A percentile compares a stretch with the other conserved stretches of the same genome.
phyloP scores from a whole-genome alignment of 495 filamentous ascomycete genomes.

The Podospora pseudoanserina region DNA sequence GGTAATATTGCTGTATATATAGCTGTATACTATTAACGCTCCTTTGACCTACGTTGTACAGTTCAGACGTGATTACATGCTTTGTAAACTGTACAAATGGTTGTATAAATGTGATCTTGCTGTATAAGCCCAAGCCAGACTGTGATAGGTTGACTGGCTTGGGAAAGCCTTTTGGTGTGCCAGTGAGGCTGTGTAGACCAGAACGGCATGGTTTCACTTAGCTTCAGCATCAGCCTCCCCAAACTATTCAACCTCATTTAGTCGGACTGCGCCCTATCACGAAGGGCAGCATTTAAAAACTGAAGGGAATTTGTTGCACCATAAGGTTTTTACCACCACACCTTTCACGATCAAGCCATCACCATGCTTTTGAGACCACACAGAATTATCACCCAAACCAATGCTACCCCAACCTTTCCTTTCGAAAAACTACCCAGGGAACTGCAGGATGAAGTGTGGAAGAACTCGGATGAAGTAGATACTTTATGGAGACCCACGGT shows the following conservation, averaged over 20 bases:
- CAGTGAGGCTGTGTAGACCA: neutral
- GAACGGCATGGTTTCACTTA: neutral
- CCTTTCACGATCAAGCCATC: neutral
- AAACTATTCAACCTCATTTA: neutral
- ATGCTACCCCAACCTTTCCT: neutral
- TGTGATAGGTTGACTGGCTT: too few species aligned
- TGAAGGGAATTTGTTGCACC: neutral
- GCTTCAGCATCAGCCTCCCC: too few species aligned
- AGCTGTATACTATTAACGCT: neutral
- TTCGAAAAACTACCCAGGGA: neutral
- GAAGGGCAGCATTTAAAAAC: neutral
- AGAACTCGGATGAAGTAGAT: neutral
- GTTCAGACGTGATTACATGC: too few species aligned
- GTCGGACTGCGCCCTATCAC: neutral
- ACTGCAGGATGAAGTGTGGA: neutral
- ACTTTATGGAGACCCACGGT: neutral
- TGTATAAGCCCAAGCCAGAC: too few species aligned
- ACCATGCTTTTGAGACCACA: neutral
- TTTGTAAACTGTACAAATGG: too few species aligned
- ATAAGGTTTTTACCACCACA: neutral
- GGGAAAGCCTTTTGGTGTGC: neutral
- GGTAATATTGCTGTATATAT: neutral
- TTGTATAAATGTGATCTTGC: too few species aligned
- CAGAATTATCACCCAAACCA: neutral
- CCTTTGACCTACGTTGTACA: too few species aligned